These are phyloP conservation scores for Planoprotostelium fungivorum DNA, from an alignment of 78 protist genomes.

Conservation along the genomic window DNA sequence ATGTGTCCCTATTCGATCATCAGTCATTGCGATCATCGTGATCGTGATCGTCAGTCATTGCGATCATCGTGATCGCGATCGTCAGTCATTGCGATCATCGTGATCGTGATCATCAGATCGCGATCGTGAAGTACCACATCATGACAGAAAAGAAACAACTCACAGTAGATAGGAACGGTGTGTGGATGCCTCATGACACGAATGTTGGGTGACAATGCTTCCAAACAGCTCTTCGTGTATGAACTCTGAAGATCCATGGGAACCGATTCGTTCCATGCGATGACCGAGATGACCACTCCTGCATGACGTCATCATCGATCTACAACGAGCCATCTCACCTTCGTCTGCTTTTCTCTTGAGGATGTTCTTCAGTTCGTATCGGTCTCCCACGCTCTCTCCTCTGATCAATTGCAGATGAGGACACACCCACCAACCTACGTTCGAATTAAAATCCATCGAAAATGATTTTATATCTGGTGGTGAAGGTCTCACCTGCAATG, in stretches of 20 bases:
- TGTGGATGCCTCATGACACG: slow-evolving; percentile 58
- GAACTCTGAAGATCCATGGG: slow-evolving; percentile 42
- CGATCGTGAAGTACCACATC: no score
- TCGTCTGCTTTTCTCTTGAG: slow-evolving; percentile 43
- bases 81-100: not conserved
- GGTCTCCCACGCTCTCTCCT: not conserved
- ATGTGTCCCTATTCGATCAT: slow-evolving; percentile 40
- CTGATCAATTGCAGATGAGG: slow-evolving; percentile 24
- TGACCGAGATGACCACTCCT: slow-evolving; percentile 23
- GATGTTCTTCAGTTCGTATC: slow-evolving; percentile 26
- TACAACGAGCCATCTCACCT: slow-evolving; percentile 34
- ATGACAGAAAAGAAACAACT: no score
- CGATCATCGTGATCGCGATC: not conserved
- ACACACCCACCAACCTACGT: slow-evolving; percentile 54
- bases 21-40: not conserved
- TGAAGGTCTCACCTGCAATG: slow-evolving; percentile 26
- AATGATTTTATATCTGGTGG: not conserved
- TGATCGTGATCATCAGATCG: no score
- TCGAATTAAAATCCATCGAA: not conserved
- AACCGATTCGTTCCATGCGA: slow-evolving; percentile 69
- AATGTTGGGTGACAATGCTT: slow-evolving; percentile 32
- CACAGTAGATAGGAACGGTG: slow-evolving; percentile 33
- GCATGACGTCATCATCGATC: not conserved
- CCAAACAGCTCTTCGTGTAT: slow-evolving; percentile 29
- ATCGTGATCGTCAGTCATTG: slow-evolving; percentile 8